phyloP scores from a whole-genome alignment of 495 filamentous ascomycete species.

The Talaromyces ruber region DNA sequence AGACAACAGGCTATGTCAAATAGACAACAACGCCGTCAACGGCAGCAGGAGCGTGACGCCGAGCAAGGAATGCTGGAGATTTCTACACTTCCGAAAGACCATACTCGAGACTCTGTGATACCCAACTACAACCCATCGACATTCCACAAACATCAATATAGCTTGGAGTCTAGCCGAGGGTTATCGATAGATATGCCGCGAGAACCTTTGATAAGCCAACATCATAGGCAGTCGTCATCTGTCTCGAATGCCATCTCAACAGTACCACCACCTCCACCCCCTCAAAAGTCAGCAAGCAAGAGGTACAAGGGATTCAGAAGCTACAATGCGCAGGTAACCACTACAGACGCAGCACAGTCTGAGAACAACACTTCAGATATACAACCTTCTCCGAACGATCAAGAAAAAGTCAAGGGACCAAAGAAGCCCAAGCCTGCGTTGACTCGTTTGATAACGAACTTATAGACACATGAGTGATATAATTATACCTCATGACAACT shows the following conservation, averaged over 20 bases:
- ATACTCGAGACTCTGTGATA: neutral
- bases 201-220: neutral
- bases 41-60: neutral
- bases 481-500: neutral
- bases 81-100: neutral
- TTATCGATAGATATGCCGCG: constrained; percentile 4
- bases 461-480: constrained; percentile 7
- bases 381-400: neutral
- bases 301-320: neutral
- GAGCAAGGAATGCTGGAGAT: constrained; percentile 3
- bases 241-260: neutral
- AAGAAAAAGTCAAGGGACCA: constrained; percentile 1
- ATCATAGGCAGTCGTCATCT: neutral
- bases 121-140: constrained; percentile 5
- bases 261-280: neutral
- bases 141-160: constrained; percentile 4
- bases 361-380: neutral
- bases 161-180: constrained; percentile 1
- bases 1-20: neutral
- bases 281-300: neutral
- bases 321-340: neutral
- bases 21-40: neutral
- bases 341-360: neutral
- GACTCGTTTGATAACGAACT: constrained; percentile 32
- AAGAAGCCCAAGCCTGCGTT: constrained; percentile 29